A percentile compares a stretch with the other conserved stretches of the same genome.
Evolutionary conservation across 2,329 filamentous ascomycete genomes (phyloP).

Genomic region (Periconia sp.): DNA sequence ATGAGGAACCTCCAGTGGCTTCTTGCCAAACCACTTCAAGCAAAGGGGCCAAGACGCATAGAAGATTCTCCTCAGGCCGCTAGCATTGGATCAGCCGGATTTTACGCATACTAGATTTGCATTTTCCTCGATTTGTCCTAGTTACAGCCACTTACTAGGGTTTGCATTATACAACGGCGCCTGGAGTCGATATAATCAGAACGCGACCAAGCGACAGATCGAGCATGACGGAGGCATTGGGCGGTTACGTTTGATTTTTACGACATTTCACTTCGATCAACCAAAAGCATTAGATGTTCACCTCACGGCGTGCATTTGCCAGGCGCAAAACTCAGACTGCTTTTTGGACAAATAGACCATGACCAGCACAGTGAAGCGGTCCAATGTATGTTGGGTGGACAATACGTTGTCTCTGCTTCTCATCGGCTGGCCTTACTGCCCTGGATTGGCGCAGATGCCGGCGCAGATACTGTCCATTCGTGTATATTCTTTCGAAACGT

Average conservation of each 20-base stretch:
- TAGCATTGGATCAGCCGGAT: slow-evolving; percentile 14
- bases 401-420: slow-evolving; percentile 4
- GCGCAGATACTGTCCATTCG: slow-evolving; percentile 11
- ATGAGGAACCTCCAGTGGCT: slow-evolving; percentile 7
- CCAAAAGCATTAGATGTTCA: slow-evolving; percentile 46
- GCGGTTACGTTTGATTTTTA: slow-evolving; percentile 25
- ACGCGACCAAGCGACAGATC: slow-evolving; percentile 11
- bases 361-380: slow-evolving; percentile 4
- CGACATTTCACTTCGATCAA: slow-evolving; percentile 22
- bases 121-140: slow-evolving; percentile 15
- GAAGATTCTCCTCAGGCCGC: slow-evolving; percentile 2
- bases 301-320: slow-evolving; percentile 40
- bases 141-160: slow-evolving; percentile 18
- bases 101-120: slow-evolving; percentile 18
- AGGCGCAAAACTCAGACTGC: slow-evolving; percentile 30
- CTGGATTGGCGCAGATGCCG: slow-evolving; percentile 3
- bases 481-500: slow-evolving; percentile 5
- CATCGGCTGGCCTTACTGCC: slow-evolving; percentile 13
- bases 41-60: neutral
- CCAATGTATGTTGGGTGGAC: slow-evolving; percentile 7
- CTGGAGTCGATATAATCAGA: slow-evolving; percentile 21
- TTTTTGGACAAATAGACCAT: slow-evolving; percentile 13
- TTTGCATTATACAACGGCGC: slow-evolving; percentile 40
- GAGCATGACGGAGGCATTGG: slow-evolving; percentile 27
- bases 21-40: neutral